A percentile compares a stretch with the other conserved stretches of the same genome.
phyloP scores from a whole-genome alignment of 345 rosid species.

The Populus alba region DNA sequence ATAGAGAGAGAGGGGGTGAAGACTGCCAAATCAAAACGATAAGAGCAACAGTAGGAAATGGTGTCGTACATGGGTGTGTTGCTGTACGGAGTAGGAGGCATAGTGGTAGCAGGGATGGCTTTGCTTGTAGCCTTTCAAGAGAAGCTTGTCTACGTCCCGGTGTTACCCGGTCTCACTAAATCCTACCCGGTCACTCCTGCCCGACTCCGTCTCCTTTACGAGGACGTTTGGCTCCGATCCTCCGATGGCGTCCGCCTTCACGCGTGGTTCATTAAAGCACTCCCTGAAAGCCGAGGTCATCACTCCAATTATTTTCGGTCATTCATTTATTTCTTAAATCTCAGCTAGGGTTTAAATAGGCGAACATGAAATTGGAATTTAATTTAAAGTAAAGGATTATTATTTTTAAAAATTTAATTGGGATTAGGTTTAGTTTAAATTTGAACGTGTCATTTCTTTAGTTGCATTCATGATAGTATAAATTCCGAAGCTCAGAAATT shows the following conservation, averaged over 20 bases:
- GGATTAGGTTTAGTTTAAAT: background rate
- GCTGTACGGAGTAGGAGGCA: conserved; percentile 84
- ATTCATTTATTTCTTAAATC: background rate
- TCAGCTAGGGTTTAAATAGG: conserved; percentile 28
- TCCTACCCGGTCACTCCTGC: conserved; percentile 77
- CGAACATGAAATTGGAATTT: background rate
- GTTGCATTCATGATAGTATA: background rate
- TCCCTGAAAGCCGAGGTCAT: conserved; percentile 75
- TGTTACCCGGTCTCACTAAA: conserved; percentile 86
- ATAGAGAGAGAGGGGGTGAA: background rate
- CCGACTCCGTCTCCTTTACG: conserved; percentile 74
- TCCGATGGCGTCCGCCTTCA: conserved; percentile 92
- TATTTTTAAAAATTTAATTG: background rate
- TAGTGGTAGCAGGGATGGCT: conserved; percentile 87
- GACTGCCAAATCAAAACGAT: background rate
- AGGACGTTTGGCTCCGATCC: conserved; percentile 94
- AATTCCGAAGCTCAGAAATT: conserved; percentile 1
- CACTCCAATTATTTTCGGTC: background rate
- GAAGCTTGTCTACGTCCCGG: conserved; percentile 92
- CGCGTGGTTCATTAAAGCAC: conserved; percentile 90
- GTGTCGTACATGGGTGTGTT: conserved; percentile 69
- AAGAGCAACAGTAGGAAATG: conserved; percentile 30
- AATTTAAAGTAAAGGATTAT: background rate
- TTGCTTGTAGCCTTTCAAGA: conserved; percentile 92
- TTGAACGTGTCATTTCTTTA: background rate